Evolutionary conservation across 257 asterid species (phyloP), one percentile per base, ranked within the genome.

Genomic region (Scutellaria baicalensis): DNA sequence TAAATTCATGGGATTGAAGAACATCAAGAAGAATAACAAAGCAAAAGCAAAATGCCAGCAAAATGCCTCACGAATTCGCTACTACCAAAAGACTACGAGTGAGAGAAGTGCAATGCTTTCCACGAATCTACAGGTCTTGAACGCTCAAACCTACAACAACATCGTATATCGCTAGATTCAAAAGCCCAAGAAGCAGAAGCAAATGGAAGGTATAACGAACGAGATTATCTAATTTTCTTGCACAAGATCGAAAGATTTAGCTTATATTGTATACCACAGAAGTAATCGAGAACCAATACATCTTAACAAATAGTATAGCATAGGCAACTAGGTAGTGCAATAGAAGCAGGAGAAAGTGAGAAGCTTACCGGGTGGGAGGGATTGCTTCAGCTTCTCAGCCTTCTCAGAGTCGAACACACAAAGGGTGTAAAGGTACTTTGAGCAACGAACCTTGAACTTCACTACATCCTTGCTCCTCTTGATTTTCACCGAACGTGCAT

Each of bases 371-470:
- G 85, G 81, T 48, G 83, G 83, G 68, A 78, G 83, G 11, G 83
- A 78, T 64, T 81, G 83, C 81, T 81, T 81, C 74, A 78, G 61
- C 77, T 81, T 81, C 76, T 75, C 76, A 4, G 85, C 85, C 75
- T 81, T 81, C 81, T 78, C 85, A 1, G 83, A n/a, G 55, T 81
- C 85, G 7, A 71, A 71, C 66, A 81, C 83, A 42, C 85, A 81
- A 0, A 78, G 83, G 0, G 85, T 78, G 83, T 78, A 81, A 18
- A 81, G 83, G 69, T 81, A 81, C 79, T 81, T 81, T 56, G 85
- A 81, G 79, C 85, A 81, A 1, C 85, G 80, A 31, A 81, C 85
- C 79, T 81, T 81, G 76, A 81, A 81, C 83, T 81, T 81, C 57
- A 81, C 85, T 1, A 12, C 78, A 50, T 81, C 83, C 70, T 75